These are phyloP conservation scores for Apiotrichum gamsii DNA, from an alignment of 1,284 basidiomycete genomes.

Conservation along the genomic window DNA sequence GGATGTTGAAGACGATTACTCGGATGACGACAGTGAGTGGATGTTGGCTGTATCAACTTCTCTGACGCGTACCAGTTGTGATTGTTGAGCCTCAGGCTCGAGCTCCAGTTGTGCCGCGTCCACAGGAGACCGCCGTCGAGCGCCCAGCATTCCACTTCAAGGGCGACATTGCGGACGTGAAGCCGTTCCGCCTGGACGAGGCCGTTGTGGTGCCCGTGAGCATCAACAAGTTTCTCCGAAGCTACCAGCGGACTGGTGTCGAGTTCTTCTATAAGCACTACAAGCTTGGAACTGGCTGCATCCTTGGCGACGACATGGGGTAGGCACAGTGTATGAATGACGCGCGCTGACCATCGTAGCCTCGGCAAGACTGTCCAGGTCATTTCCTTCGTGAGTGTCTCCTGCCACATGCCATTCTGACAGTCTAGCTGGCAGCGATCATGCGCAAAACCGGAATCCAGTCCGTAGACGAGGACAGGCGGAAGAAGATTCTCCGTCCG, in stretches of 20 bases:
- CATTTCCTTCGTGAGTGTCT: constrained; percentile 35
- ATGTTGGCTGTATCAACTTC: too few relatives aligned
- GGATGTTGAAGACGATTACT: not conserved
- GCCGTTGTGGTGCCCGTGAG: constrained; percentile 41
- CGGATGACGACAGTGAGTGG: constrained; percentile 12
- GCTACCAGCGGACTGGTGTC: constrained; percentile 50
- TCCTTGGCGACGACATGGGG: constrained; percentile 54
- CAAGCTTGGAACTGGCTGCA: constrained; percentile 42
- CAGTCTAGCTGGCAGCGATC: constrained; percentile 47
- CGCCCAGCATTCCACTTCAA: constrained; percentile 24
- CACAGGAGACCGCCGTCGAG: too few relatives aligned
- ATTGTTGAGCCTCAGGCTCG: too few relatives aligned
- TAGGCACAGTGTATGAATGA: constrained; percentile 6
- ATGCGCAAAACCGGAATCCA: constrained; percentile 51
- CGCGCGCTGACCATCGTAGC: constrained; percentile 10
- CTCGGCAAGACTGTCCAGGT: constrained; percentile 47
- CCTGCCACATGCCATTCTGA: not conserved
- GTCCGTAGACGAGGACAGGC: constrained; percentile 32
- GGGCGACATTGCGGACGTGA: constrained; percentile 15
- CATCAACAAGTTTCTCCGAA: constrained; percentile 50
- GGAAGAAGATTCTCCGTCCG: constrained; percentile 26
- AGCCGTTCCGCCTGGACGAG: constrained; percentile 23
- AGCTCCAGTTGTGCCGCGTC: too few relatives aligned
- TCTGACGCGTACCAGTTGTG: too few relatives aligned
- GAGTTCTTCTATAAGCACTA: constrained; percentile 50